Conservation (phyloP, 768 basidiomycete genomes). For the Clitopilus hobsonii region DNA sequence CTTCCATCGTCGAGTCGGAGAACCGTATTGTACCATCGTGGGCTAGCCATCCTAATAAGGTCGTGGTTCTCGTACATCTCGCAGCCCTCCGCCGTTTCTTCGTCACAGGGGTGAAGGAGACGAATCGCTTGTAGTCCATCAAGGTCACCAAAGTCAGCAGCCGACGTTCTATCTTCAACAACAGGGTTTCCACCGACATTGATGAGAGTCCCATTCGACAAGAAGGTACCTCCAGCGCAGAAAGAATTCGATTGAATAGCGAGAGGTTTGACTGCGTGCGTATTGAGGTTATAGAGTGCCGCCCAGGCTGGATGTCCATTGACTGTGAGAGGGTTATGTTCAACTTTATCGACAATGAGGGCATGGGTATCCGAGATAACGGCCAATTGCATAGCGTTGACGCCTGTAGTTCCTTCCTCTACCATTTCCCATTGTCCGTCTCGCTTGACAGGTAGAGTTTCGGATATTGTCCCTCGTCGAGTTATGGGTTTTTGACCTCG, state of each 20-base stretch:
- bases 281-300: constrained; percentile 65
- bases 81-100: constrained; percentile 43
- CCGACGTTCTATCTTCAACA: constrained; percentile 53
- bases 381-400: constrained; percentile 73
- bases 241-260: constrained; percentile 76
- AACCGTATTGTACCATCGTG: constrained; percentile 79
- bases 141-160: constrained; percentile 73
- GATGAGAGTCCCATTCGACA: constrained; percentile 72
- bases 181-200: constrained; percentile 84
- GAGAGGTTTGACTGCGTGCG: constrained; percentile 58
- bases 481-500: constrained; percentile 23
- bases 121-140: constrained; percentile 74
- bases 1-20: constrained; percentile 72
- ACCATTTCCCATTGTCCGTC: constrained; percentile 47
- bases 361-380: constrained; percentile 68
- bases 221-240: constrained; percentile 78
- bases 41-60: constrained; percentile 65
- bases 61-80: constrained; percentile 61
- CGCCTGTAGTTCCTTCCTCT: constrained; percentile 69
- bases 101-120: constrained; percentile 63
- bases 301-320: constrained; percentile 80
- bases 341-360: constrained; percentile 78
- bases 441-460: constrained; percentile 3
- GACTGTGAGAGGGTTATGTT: constrained; percentile 75
- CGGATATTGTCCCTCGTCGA: no score